Evolutionary conservation across 768 basidiomycete species (phyloP), one percentile per base, ranked within the genome.

Genomic region (Mycena belliarum): DNA sequence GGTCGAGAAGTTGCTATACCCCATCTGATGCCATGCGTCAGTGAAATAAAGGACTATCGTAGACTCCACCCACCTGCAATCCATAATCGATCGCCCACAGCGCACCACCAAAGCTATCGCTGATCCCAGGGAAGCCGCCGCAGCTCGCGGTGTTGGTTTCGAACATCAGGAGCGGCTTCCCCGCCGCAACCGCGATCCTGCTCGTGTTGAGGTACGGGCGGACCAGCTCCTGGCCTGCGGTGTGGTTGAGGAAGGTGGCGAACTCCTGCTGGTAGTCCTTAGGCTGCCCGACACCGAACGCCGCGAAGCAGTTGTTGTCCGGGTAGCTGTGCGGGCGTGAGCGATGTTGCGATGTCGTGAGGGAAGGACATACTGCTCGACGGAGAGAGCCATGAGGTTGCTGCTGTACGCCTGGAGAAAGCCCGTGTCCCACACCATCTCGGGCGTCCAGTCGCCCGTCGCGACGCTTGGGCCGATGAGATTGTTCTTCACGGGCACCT

Each of bases 91-190:
- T 63, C 10, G 75, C 82, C 86, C 87, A 89, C 8, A 89, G 73
- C 18, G 85, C 80, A 1, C 82, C 85, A 6, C 82, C 85, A 60
- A 84, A 89, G 52, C 75, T 77, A 63, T 88, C 82, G 28, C 79
- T 81, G n/a, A 88, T 71, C 2, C 87, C 88, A 18, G 81, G 72
- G 67, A 88, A 85, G 9, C 88, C 87, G 68, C 85, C 86, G 72
- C 87, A 88, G 42, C 81, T 82, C 10, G 86, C 86, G 1, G 81
- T 82, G 64, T 88, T 88, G 6, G 85, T 87, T 66, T 90, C 88
- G 57, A 88, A 81, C 85, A 90, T 87, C 46, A 87, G 69, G 55
- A 88, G 73, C 0, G 80, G 82, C 64, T 80, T 81, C 0, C 71
- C 68, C 0, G 69, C 67, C 0, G 69, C 68, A 44, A 75, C 73